Percentiles rank a stretch among this genome's conserved stretches.
phyloP scores from a whole-genome alignment of 306 rosid genomes.

The Psophocarpus tetragonolobus region DNA sequence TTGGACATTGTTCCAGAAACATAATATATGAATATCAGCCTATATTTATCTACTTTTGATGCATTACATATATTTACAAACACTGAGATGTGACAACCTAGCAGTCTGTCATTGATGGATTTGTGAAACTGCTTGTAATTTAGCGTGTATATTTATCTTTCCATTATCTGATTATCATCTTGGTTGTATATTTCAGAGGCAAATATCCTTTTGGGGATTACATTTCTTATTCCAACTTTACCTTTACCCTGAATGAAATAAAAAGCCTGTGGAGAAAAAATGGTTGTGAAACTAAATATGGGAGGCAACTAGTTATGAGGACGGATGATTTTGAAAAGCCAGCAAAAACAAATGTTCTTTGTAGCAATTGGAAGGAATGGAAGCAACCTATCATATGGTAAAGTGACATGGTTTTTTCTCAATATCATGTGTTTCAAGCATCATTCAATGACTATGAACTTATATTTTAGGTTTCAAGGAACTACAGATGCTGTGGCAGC shows the following conservation, averaged over 20 bases:
- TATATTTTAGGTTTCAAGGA: constrained; percentile 87
- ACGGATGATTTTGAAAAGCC: constrained; percentile 96
- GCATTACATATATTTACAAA: not conserved
- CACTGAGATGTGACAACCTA: not conserved
- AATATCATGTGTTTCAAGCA: constrained; percentile 25
- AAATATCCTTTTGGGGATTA: constrained; percentile 87
- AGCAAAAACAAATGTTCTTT: constrained; percentile 72
- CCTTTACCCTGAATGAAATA: constrained; percentile 88
- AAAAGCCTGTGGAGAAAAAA: constrained; percentile 93
- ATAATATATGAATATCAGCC: not conserved
- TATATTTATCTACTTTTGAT: not conserved
- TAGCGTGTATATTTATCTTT: not conserved
- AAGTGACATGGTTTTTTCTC: constrained; percentile 22
- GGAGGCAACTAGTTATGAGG: constrained; percentile 76
- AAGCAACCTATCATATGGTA: constrained; percentile 94
- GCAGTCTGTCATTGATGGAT: not conserved
- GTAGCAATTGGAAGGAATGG: constrained; percentile 95
- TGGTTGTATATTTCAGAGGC: constrained; percentile 60
- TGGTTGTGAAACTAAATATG: constrained; percentile 64
- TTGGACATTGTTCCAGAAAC: not conserved
- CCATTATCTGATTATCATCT: constrained; percentile 32
- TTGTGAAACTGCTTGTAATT: constrained; percentile 13
- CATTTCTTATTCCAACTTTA: constrained; percentile 70
- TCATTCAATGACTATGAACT: constrained; percentile 39
- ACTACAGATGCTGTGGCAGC: constrained; percentile 82